A percentile compares a stretch with the other conserved stretches of the same genome.
phyloP scores from a whole-genome alignment of 495 filamentous ascomycete species.

The Usnea hakonensis region DNA sequence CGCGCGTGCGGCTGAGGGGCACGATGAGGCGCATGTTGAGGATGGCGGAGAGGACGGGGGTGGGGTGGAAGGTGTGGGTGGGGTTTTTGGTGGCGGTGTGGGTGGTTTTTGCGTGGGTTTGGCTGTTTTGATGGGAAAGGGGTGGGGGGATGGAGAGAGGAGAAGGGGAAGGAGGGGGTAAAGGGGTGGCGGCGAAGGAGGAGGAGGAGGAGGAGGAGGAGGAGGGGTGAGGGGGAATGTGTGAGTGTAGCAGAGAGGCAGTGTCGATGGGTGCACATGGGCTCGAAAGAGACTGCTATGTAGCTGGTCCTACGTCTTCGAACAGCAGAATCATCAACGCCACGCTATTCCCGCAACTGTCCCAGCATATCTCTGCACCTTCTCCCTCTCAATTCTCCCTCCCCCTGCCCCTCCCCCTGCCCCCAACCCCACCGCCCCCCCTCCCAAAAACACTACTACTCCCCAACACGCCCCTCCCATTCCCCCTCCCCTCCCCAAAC shows the following conservation, averaged over 20 bases:
- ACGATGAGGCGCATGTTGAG: slow-evolving; percentile 96
- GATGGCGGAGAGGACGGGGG: slow-evolving; percentile 89
- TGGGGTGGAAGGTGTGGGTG: slow-evolving; percentile 92
- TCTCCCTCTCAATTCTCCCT: slow-evolving; percentile 16
- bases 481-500: slow-evolving; percentile 23
- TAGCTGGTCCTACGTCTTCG: not conserved
- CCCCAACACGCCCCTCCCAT: slow-evolving; percentile 21
- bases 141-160: not conserved
- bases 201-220: not conserved
- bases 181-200: not conserved
- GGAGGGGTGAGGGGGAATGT: not conserved
- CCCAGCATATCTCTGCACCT: rapidly evolving
- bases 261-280: not conserved
- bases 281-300: not conserved
- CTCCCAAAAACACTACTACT: slow-evolving; percentile 18
- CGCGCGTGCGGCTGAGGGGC: slow-evolving; percentile 66
- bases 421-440: slow-evolving; percentile 10
- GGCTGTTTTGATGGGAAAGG: slow-evolving; percentile 49
- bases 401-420: slow-evolving; percentile 5
- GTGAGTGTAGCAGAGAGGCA: not conserved
- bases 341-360: not conserved
- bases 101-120: slow-evolving; percentile 80
- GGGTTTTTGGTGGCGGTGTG: slow-evolving; percentile 75
- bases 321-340: not conserved
- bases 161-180: not conserved